A percentile compares a stretch with the other conserved stretches of the same genome.
Conservation (phyloP, 495 filamentous ascomycete species). For the Podospora pseudocomata region DNA sequence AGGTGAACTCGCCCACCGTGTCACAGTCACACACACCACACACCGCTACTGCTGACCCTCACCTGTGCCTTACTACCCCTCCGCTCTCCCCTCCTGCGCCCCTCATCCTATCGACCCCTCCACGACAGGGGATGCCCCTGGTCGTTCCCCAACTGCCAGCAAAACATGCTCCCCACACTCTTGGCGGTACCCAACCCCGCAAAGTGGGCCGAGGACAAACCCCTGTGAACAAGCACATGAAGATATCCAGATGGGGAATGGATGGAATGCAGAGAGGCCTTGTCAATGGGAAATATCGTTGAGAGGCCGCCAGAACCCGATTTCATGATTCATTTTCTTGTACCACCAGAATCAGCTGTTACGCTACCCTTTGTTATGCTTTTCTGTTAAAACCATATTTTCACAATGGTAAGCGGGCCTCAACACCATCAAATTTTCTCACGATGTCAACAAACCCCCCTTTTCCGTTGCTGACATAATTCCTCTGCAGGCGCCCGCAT, state of each 20-base stretch:
- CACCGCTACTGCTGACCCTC: neutral
- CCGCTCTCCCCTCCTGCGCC: neutral
- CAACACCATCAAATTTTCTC: neutral
- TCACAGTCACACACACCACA: neutral
- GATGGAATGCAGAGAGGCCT: neutral
- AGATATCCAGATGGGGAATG: neutral
- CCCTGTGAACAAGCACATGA: neutral
- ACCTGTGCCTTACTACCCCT: neutral
- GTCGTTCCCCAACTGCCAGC: neutral
- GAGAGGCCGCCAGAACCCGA: neutral
- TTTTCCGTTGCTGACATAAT: neutral
- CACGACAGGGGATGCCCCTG: neutral
- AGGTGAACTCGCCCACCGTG: neutral
- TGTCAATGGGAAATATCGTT: neutral
- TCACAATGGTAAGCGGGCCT: constrained; percentile 8
- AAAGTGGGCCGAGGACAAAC: neutral
- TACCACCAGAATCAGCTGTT: neutral
- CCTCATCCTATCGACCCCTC: neutral
- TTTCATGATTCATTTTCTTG: neutral
- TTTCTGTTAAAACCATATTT: neutral
- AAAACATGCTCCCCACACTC: neutral
- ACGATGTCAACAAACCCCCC: neutral
- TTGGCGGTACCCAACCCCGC: neutral
- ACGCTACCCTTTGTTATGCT: neutral
- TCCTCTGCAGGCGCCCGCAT: neutral